phyloP scores from a whole-genome alignment of 1,284 basidiomycete genomes.

The Agroathelia rolfsii region DNA sequence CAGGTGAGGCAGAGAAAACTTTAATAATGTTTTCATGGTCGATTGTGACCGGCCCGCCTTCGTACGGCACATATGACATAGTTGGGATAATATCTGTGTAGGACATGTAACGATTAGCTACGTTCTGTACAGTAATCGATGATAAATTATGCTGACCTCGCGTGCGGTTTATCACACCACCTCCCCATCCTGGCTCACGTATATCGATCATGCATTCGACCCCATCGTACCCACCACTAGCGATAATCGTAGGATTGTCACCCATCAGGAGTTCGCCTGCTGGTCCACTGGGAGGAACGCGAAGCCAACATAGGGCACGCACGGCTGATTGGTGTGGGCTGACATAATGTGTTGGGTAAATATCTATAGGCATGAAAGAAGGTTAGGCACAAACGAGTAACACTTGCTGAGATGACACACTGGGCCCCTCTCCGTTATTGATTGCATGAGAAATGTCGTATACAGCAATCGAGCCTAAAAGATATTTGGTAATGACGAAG shows the following conservation, averaged over 20 bases:
- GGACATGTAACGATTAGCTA: too few species aligned
- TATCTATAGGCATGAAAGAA: conserved; percentile 18
- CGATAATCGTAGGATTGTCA: conserved; percentile 60
- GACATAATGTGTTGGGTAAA: conserved; percentile 65
- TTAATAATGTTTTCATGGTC: conserved; percentile 75
- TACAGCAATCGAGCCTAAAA: conserved; percentile 71
- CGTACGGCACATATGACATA: conserved; percentile 54
- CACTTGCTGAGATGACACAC: conserved; percentile 18
- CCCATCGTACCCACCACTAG: conserved; percentile 73
- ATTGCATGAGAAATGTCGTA: conserved; percentile 59
- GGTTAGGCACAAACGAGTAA: conserved; percentile 1
- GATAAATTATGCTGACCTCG: conserved; percentile 50
- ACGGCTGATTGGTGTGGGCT: conserved; percentile 72
- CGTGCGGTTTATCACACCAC: conserved; percentile 62
- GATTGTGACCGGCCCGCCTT: conserved; percentile 58
- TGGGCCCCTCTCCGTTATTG: conserved; percentile 15
- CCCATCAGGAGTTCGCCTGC: conserved; percentile 34
- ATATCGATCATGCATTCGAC: conserved; percentile 66
- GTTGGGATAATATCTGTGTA: conserved; percentile 58
- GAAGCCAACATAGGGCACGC: conserved; percentile 63
- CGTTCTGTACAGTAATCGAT: too few species aligned
- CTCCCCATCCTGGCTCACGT: conserved; percentile 51
- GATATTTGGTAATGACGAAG: too few species aligned
- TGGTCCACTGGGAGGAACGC: conserved; percentile 45
- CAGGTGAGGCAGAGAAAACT: conserved; percentile 57